These are phyloP conservation scores for Pleurozium schreberi DNA, from an alignment of 225 moss, liverwort and hornwort species.

Conservation along the genomic window DNA sequence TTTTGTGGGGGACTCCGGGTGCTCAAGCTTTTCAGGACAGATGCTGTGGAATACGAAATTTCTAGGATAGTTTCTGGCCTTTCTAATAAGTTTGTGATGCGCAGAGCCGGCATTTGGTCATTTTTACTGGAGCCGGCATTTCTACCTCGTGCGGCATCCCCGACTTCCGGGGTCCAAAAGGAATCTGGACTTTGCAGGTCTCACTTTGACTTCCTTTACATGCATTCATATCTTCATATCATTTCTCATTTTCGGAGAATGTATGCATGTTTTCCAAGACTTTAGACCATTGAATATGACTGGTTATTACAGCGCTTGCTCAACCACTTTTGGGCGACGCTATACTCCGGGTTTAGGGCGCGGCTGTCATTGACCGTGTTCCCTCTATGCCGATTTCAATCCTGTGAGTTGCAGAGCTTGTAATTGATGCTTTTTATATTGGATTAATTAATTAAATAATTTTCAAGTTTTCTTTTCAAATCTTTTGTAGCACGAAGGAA, in stretches of 20 bases:
- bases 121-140: slow-evolving; percentile 84
- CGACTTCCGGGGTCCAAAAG: slow-evolving; percentile 78
- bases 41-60: neutral
- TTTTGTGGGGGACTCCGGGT: neutral
- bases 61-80: neutral
- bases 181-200: slow-evolving; percentile 91
- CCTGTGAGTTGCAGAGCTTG: neutral
- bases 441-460: neutral
- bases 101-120: slow-evolving; percentile 85
- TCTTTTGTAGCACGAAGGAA: slow-evolving; percentile 67
- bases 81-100: neutral
- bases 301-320: slow-evolving; percentile 7
- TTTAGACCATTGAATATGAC: neutral
- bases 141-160: slow-evolving; percentile 83
- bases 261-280: neutral
- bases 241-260: neutral
- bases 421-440: neutral
- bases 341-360: neutral
- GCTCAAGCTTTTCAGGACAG: neutral
- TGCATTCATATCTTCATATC: neutral
- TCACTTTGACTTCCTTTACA: neutral
- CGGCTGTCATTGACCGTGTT: neutral
- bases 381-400: neutral
- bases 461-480: neutral
- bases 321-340: neutral